phyloP scores from a whole-genome alignment of 805 yeast genomes.

The Myxozyma geophila region DNA sequence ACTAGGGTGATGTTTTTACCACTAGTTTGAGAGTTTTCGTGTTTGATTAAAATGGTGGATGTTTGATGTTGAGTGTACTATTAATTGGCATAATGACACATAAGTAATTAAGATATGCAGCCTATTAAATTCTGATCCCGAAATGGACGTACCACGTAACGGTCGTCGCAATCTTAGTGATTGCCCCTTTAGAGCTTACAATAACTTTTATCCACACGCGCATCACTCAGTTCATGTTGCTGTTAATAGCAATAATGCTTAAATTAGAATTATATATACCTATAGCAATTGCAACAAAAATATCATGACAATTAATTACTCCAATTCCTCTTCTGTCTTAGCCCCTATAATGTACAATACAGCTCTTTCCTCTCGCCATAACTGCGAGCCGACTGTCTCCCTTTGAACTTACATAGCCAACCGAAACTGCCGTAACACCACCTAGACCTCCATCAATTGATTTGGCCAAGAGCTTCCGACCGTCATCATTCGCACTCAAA shows the following conservation, averaged over 20 bases:
- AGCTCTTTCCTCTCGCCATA: slow-evolving; percentile 18
- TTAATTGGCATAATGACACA: too few relatives aligned
- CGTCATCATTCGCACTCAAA: not conserved
- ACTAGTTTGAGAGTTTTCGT: not conserved
- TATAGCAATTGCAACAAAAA: not conserved
- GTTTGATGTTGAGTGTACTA: not conserved
- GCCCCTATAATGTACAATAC: slow-evolving; percentile 13
- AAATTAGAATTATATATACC: not conserved
- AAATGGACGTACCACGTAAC: too few relatives aligned
- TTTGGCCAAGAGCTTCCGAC: slow-evolving; percentile 1
- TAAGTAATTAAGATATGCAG: too few relatives aligned
- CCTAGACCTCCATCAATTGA: slow-evolving; percentile 19
- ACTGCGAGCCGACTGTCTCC: slow-evolving; percentile 13
- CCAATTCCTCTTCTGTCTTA: not conserved
- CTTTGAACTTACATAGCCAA: not conserved
- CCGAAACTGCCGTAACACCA: slow-evolving; percentile 25
- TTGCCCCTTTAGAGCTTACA: not conserved
- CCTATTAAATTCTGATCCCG: too few relatives aligned
- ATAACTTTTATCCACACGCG: not conserved
- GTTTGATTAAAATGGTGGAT: not conserved
- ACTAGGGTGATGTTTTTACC: not conserved
- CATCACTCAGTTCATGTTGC: too few relatives aligned
- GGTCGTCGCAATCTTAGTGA: too few relatives aligned
- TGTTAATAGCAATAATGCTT: too few relatives aligned
- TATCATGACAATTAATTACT: not conserved